phyloP scores from a whole-genome alignment of 2,329 filamentous ascomycete genomes.

The Diaporthe batatas region DNA sequence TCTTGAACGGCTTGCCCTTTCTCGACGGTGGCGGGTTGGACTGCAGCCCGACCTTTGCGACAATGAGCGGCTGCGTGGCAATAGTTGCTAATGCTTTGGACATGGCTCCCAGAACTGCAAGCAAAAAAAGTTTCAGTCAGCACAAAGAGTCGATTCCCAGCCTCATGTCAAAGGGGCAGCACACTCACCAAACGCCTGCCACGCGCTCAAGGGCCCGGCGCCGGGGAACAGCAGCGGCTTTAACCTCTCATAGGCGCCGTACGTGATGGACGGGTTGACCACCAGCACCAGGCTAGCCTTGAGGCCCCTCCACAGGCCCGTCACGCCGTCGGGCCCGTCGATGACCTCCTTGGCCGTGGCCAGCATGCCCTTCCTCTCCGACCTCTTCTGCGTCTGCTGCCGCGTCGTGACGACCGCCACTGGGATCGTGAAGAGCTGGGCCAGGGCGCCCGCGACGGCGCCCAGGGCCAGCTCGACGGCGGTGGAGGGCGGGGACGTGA shows the following conservation, averaged over 20 bases:
- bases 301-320: slow-evolving; percentile 92
- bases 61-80: slow-evolving; percentile 93
- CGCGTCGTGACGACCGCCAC: slow-evolving; percentile 95
- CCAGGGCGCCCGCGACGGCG: slow-evolving; percentile 88
- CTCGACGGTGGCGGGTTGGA: slow-evolving; percentile 88
- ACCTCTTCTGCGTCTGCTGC: slow-evolving; percentile 91
- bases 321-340: slow-evolving; percentile 88
- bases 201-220: slow-evolving; percentile 80
- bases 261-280: slow-evolving; percentile 96
- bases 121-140: neutral
- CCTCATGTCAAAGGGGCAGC: neutral
- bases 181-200: slow-evolving; percentile 90
- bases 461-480: slow-evolving; percentile 86
- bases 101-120: slow-evolving; percentile 85
- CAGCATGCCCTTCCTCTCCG: slow-evolving; percentile 85
- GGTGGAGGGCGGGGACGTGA: slow-evolving; percentile 74
- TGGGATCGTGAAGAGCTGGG: slow-evolving; percentile 96
- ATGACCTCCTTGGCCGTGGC: slow-evolving; percentile 92
- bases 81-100: slow-evolving; percentile 95
- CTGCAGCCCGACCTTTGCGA: slow-evolving; percentile 96
- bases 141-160: slow-evolving; percentile 13
- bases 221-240: slow-evolving; percentile 80
- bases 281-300: slow-evolving; percentile 97
- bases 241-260: slow-evolving; percentile 93
- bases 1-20: slow-evolving; percentile 91